Evolutionary conservation across 257 asterid species (phyloP).

Genomic region (Galeopsis tetrahit): DNA sequence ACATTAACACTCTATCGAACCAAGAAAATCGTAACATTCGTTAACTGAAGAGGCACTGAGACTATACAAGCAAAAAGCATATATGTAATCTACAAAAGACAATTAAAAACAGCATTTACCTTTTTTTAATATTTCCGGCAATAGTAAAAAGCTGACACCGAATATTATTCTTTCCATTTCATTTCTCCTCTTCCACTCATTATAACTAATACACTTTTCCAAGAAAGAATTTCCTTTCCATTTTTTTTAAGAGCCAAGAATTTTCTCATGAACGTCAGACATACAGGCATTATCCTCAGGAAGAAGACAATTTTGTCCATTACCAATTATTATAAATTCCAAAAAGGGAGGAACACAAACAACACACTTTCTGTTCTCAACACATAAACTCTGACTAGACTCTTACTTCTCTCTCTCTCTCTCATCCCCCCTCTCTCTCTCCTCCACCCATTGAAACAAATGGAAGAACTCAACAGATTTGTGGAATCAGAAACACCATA

Average conservation of each 20-base stretch:
- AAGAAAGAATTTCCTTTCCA: neutral
- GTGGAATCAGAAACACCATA: conserved; percentile 41
- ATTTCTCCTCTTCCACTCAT: neutral
- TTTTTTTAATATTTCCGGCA: no score
- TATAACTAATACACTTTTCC: conserved; percentile 2
- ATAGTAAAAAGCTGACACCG: no score
- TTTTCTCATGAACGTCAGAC: neutral
- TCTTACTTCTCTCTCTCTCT: neutral
- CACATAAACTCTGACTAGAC: conserved; percentile 30
- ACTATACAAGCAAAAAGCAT: no score
- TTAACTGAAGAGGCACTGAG: no score
- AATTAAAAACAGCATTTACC: no score
- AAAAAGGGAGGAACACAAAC: conserved; percentile 23
- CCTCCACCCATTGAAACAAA: conserved; percentile 29
- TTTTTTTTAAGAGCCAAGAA: no score
- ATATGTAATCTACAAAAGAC: no score
- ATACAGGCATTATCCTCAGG: neutral
- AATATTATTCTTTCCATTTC: neutral
- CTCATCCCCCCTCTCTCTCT: neutral
- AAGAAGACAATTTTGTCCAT: conserved; percentile 26
- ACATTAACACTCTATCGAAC: no score
- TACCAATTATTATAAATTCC: conserved; percentile 29
- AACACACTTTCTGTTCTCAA: conserved; percentile 25
- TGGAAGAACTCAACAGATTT: conserved; percentile 52
- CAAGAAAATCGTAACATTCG: no score